phyloP scores from a whole-genome alignment of 1,284 basidiomycete species.

The Ustilago curta region DNA sequence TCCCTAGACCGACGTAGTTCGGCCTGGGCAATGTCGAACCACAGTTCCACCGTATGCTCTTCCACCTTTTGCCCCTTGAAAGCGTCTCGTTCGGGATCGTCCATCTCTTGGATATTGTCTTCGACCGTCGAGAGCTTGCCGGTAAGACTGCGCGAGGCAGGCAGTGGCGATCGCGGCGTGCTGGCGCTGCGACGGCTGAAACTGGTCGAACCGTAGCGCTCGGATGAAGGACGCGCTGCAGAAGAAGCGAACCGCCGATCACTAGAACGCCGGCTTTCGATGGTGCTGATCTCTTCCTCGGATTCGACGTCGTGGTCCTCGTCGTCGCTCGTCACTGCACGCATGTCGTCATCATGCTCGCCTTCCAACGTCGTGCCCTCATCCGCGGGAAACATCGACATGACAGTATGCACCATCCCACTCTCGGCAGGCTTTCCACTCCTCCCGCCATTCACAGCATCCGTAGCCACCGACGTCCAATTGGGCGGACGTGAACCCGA shows the following conservation, averaged over 20 bases:
- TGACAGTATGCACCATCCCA: constrained; percentile 23
- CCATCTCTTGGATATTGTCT: constrained; percentile 43
- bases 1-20: constrained; percentile 30
- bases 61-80: constrained; percentile 36
- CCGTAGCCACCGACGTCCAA: constrained; percentile 34
- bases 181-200: constrained; percentile 16
- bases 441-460: constrained; percentile 20
- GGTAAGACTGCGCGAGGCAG: constrained; percentile 20
- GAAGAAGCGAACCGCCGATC: neutral
- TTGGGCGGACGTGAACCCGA: constrained; percentile 10
- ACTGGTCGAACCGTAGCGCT: constrained; percentile 30
- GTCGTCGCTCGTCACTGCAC: neutral
- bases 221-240: constrained; percentile 4
- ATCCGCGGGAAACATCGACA: constrained; percentile 28
- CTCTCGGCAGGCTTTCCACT: neutral
- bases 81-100: constrained; percentile 29
- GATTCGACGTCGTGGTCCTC: constrained; percentile 21
- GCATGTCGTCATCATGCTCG: constrained; percentile 3
- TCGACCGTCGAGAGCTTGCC: constrained; percentile 43
- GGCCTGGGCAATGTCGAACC: constrained; percentile 45
- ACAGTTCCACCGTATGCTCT: constrained; percentile 43
- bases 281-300: constrained; percentile 30
- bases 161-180: neutral
- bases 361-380: constrained; percentile 5
- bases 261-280: constrained; percentile 5